These are phyloP conservation scores for Aspergillus sp. DNA, from an alignment of 2,329 filamentous ascomycete species.

Conservation along the genomic window DNA sequence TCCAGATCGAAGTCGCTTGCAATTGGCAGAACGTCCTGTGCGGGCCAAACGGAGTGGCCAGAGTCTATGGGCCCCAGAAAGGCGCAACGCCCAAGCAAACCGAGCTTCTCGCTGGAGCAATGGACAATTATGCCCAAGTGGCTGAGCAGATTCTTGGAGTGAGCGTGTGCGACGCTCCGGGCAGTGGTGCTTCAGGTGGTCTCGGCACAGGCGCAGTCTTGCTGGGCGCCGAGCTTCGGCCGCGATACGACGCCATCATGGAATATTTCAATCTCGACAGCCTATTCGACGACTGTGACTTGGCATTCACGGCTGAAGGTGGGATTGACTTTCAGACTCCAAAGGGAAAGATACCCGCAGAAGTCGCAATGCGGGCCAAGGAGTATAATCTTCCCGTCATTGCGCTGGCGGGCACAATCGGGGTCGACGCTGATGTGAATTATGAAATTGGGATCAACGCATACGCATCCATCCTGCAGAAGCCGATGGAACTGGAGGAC, in stretches of 20 bases:
- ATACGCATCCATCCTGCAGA: constrained; percentile 21
- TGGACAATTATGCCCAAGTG: constrained; percentile 36
- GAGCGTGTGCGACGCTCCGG: constrained; percentile 33
- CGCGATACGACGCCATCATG: constrained; percentile 42
- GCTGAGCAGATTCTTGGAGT: constrained; percentile 25
- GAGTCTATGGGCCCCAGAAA: constrained; percentile 45
- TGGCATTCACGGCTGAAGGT: constrained; percentile 46
- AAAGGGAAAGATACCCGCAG: constrained; percentile 45
- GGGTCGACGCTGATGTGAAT: constrained; percentile 24
- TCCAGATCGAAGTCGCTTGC: constrained; percentile 41
- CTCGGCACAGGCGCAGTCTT: constrained; percentile 44
- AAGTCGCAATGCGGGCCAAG: constrained; percentile 42
- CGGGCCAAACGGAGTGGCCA: constrained; percentile 40
- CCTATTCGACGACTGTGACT: constrained; percentile 40
- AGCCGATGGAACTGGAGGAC: constrained; percentile 17
- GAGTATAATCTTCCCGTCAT: constrained; percentile 40
- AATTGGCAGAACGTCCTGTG: constrained; percentile 46
- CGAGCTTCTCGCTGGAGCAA: constrained; percentile 32
- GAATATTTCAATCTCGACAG: constrained; percentile 42
- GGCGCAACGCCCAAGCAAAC: constrained; percentile 39
- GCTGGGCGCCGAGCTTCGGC: constrained; percentile 38
- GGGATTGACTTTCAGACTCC: constrained; percentile 45
- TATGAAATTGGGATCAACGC: constrained; percentile 28
- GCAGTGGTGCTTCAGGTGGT: constrained; percentile 45
- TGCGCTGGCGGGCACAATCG: constrained; percentile 34